Base-by-base conservation (phyloP, 495 filamentous ascomycete species). In the Penicillium odoratum region DNA sequence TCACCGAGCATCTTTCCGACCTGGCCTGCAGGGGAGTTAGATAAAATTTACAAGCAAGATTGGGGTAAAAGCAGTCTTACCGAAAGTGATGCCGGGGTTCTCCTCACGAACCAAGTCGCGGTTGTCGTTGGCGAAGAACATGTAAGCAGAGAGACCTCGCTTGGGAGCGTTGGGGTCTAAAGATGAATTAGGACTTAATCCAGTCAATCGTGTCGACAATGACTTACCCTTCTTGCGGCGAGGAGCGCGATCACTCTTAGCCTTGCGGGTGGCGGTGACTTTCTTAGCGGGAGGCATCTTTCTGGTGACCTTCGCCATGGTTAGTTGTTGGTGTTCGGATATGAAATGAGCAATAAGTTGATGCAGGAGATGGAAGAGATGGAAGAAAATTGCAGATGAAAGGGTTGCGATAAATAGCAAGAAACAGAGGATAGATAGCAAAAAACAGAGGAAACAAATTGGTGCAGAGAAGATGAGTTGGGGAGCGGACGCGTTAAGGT, bases 41-140 rank as follows among this genome's bases (percentile, higher is more conserved):
- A 31, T 36, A 13, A 2, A 11, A 18, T 29, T 38, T 21, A 28
- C 43, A 48, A 26, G 16, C 30, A 34, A 16, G n/a, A 21, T 21
- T 21, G 21, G 28, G 16, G 13, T 43, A 48, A 26, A 15, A 9
- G 45, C 36, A 25, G 8, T 29, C 81, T 59, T 88, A 96, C 92
- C 94, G 76, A 99, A 99, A 56, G 86, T 86, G 78, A 99, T 96
- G 56, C 93, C 93, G 5, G 95, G 93, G 83, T 99, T 98, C 77
- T 99, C 94, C 71, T 95, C 90, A 69, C 93, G 90, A 64, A 99
- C 94, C 74, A 94, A 96, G 65, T 98, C 94, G 64, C 94, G 92
- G 75, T 97, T 89, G 73, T 98, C 95, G 67, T 98, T 98, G 83
- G 94, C 94, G 73, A 99, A 99, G 86, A 98, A 99, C 94, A 99